Base-by-base conservation (phyloP, 2,329 filamentous ascomycete species). In the Claviceps monticola region DNA sequence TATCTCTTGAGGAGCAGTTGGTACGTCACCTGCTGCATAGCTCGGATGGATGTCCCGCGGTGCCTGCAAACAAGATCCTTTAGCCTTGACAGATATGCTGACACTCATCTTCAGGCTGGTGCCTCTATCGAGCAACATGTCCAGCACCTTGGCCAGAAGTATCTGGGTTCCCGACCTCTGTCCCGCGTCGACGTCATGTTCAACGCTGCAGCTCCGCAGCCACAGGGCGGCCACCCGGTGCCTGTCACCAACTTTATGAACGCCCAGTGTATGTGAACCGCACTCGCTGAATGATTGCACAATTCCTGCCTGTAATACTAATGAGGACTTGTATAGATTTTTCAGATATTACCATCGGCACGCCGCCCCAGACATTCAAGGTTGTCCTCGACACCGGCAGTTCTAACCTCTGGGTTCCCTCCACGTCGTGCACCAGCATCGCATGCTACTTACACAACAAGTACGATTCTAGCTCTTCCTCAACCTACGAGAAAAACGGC, bases 321-420 rank as follows among this genome's bases (percentile, higher is more conserved):
- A 50, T 29, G 19, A 13, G 43, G 5, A 34, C 1, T 9, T 4
- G 11, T 5, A 11, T 55, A 94, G 90, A 98, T 78, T 98, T 95
- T 81, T 94, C 91, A 60, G 89, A 96, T 71, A 96, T 98, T 68
- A 79, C 82, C 61, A 81, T 98, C 68, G 93, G 93, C 58, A 91
- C 84, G 48, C 93, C 93, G 58, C 84, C 93, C 37, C 93, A 98
- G 75, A 78, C 74, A 60, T 98, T 98, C 83, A 98, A 98, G 80
- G 94, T 98, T 60, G 86, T 98, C 58, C 84, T 98, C 58, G 93
- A 98, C 70, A 98, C 93, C 29, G 93, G 93, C 63, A 96, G 89
- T 78, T 97, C 93, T 68, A 98, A 98, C 77, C 80, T 98, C 57
- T 98, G 94, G 94, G 90, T 98, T 55, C 94, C 94, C 41, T 95